Percentiles rank a stretch among this genome's conserved stretches.
phyloP scores from a whole-genome alignment of 2,329 filamentous ascomycete species.

The Didymella sp. region DNA sequence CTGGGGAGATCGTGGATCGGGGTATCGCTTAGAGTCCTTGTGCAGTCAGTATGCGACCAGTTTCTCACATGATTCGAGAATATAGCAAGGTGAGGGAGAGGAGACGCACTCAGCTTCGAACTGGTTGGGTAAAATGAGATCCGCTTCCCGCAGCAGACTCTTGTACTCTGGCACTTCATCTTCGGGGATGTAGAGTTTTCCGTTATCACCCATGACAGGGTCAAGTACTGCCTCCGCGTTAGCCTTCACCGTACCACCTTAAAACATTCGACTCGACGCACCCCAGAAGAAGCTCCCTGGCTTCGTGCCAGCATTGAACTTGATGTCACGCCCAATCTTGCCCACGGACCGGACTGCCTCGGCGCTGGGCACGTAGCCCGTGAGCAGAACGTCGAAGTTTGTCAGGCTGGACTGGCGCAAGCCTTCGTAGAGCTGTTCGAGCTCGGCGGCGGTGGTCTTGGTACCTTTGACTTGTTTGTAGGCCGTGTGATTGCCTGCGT shows the following conservation, averaged over 20 bases:
- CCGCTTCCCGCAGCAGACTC: conserved; percentile 76
- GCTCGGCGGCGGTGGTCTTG: conserved; percentile 79
- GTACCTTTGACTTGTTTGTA: conserved; percentile 90
- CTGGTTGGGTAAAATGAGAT: conserved; percentile 93
- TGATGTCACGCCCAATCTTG: conserved; percentile 80
- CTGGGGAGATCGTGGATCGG: conserved; percentile 78
- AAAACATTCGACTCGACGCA: conserved; percentile 39
- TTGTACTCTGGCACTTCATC: conserved; percentile 94
- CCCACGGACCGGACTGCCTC: conserved; percentile 85
- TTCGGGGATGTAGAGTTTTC: conserved; percentile 85
- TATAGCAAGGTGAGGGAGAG: neutral
- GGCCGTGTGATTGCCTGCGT: conserved; percentile 77
- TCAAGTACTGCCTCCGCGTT: conserved; percentile 70
- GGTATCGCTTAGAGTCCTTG: conserved; percentile 81
- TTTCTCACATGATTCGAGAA: neutral
- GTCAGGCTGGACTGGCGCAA: conserved; percentile 83
- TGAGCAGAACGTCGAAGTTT: conserved; percentile 92
- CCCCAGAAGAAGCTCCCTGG: conserved; percentile 90
- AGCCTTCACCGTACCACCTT: conserved; percentile 9
- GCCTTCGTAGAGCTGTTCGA: conserved; percentile 82
- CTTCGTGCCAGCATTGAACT: conserved; percentile 65
- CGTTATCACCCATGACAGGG: conserved; percentile 98
- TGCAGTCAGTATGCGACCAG: neutral
- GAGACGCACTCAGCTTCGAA: conserved; percentile 87
- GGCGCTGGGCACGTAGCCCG: conserved; percentile 91